Evolutionary conservation across 83 land plant species (phyloP), one percentile per base, ranked within the genome.

Genomic region (Thuja plicata): DNA sequence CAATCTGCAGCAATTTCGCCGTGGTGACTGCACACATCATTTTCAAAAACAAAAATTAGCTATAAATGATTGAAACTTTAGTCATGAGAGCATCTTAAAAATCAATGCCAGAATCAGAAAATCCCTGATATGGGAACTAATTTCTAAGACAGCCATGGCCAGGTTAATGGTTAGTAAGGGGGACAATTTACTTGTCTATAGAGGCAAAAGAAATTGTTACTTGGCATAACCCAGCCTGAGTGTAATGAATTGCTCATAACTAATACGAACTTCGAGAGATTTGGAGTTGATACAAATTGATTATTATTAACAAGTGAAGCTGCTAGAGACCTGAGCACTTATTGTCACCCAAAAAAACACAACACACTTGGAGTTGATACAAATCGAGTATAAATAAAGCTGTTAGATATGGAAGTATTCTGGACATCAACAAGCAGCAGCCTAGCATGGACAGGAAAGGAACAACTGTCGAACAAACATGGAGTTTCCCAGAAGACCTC

Each of bases 1-100:
- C 70, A 94, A 87, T 84, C 91, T 94, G 48, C 94, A 94, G 76
- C 94, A 93, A 84, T 94, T 89, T 73, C 93, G 93, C 45, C 95
- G 89, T n/a, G 93, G 93, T 38, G 94, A 90, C 95, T 92, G 91
- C 91, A 89, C 80, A 34, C 35, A 81, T 46, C 37, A 50, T 15
- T 24, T 45, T 11, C 32, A 83, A 54, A 54, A 0, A 11, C 45
- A 45, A 46, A 24, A 83, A 11, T 1, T 46, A 27, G 55, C 41
- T 45, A 30, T 41, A 48, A 15, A 54, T 48, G 16, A 32, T 48
- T n/a, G 34, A 48, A 15, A 46, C 32, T 48, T n/a, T 84, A 30
- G 38, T 76, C 79, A 34, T 76, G 13, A 13, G 15, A 41, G 86
- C 5, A 15, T 27, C 50, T 48, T 50, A 48, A 82, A 34, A 82